Evolutionary conservation across 2,329 filamentous ascomycete species (phyloP).

Genomic region (Monilinia aucupariae): DNA sequence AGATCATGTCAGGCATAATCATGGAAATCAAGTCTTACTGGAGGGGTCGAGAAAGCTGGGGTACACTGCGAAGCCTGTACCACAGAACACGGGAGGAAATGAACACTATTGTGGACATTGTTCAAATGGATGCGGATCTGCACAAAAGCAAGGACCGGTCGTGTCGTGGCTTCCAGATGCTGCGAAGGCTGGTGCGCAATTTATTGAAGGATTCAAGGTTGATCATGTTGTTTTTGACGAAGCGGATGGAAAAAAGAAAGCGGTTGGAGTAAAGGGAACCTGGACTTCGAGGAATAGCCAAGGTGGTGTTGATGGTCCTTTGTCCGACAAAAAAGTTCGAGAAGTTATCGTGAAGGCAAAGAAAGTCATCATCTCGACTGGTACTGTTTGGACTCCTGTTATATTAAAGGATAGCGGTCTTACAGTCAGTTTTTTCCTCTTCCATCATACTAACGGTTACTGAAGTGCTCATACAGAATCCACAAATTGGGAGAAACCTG

Average conservation of each 20-base stretch:
- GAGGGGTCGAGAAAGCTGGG: conserved; percentile 71
- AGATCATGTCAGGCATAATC: conserved; percentile 64
- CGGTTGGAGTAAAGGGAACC: conserved; percentile 64
- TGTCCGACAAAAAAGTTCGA: conserved; percentile 46
- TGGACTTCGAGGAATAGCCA: conserved; percentile 68
- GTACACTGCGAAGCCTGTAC: conserved; percentile 62
- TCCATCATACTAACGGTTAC: not conserved
- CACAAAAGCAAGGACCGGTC: conserved; percentile 72
- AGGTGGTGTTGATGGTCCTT: conserved; percentile 50
- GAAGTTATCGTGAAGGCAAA: conserved; percentile 70
- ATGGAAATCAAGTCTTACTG: conserved; percentile 64
- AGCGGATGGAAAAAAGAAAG: conserved; percentile 44
- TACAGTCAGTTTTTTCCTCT: conserved; percentile 41
- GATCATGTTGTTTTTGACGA: conserved; percentile 65
- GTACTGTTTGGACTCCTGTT: conserved; percentile 70
- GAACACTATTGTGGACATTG: conserved; percentile 70
- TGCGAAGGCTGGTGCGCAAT: conserved; percentile 67
- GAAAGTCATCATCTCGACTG: conserved; percentile 72
- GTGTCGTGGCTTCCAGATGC: conserved; percentile 77
- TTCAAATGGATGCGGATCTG: conserved; percentile 55
- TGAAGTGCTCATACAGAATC: conserved; percentile 45
- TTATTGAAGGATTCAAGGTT: conserved; percentile 76
- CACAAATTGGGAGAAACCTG: conserved; percentile 75
- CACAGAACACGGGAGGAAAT: conserved; percentile 71
- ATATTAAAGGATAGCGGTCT: conserved; percentile 73